Evolutionary conservation across 768 basidiomycete species (phyloP).

Genomic region (Lactarius pseudohatsudake): DNA sequence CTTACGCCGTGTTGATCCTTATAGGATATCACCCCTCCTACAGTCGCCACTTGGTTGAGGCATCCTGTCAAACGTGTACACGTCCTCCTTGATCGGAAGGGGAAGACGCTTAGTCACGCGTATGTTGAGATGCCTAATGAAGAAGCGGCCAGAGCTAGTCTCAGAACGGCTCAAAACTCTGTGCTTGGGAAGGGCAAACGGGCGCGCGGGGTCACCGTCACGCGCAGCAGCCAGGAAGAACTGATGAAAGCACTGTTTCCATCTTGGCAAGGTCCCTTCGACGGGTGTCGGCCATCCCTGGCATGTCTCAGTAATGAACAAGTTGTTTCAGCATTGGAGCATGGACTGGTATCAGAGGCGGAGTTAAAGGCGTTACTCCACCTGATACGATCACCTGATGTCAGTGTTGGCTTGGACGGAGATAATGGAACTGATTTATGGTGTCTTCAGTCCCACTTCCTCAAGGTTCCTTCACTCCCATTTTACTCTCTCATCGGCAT

Average conservation of each 20-base stretch:
- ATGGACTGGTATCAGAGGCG: conserved; percentile 61
- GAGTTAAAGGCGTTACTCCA: conserved; percentile 67
- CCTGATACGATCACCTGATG: conserved; percentile 76
- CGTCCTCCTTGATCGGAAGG: conserved; percentile 76
- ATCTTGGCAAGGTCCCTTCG: conserved; percentile 74
- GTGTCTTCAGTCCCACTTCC: conserved; percentile 66
- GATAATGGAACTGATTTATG: not conserved
- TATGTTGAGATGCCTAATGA: conserved; percentile 71
- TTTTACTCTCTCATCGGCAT: conserved; percentile 77
- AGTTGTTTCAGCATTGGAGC: conserved; percentile 59
- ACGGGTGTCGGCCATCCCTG: conserved; percentile 65
- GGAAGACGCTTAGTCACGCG: conserved; percentile 84
- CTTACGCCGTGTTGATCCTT: conserved; percentile 13
- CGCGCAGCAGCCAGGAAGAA: conserved; percentile 75
- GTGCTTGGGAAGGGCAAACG: conserved; percentile 77
- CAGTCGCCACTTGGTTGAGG: conserved; percentile 65
- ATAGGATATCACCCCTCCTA: conserved; percentile 82
- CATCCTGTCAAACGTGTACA: conserved; percentile 71
- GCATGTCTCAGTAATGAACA: conserved; percentile 58
- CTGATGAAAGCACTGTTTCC: conserved; percentile 83
- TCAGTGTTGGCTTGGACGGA: conserved; percentile 39
- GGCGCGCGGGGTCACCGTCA: conserved; percentile 82
- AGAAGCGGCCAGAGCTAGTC: conserved; percentile 60
- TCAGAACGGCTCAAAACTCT: conserved; percentile 56
- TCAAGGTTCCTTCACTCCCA: conserved; percentile 81